phyloP scores from a whole-genome alignment of 2,329 filamentous ascomycete genomes.

The Alternaria viburni region DNA sequence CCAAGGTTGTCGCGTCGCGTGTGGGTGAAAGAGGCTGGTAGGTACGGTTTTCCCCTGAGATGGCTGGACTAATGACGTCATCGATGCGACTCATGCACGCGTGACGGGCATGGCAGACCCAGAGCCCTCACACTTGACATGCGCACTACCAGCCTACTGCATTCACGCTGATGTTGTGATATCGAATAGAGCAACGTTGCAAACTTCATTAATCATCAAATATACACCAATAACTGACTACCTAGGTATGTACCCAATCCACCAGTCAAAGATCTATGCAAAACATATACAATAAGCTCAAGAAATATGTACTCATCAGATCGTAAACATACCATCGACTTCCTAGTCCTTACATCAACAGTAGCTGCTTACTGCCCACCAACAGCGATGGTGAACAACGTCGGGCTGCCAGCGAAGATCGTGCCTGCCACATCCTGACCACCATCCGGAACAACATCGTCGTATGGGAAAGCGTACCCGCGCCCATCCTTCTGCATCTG shows the following conservation, averaged over 20 bases:
- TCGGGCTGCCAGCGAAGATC: conserved; percentile 56
- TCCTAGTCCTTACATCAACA: too few species aligned
- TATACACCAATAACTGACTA: not conserved
- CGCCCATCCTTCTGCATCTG: conserved; percentile 63
- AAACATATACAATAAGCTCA: not conserved
- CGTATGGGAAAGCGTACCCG: conserved; percentile 72
- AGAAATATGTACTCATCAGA: not conserved
- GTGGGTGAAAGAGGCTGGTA: not conserved
- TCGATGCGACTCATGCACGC: not conserved
- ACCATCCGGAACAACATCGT: conserved; percentile 68
- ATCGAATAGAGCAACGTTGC: too few species aligned
- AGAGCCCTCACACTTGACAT: not conserved
- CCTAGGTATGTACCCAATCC: not conserved
- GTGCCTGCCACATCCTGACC: conserved; percentile 62
- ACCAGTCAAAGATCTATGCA: too few species aligned
- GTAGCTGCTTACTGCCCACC: conserved; percentile 46
- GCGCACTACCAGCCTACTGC: not conserved
- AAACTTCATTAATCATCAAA: not conserved
- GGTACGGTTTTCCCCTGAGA: not conserved
- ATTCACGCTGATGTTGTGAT: too few species aligned
- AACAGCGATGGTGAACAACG: conserved; percentile 55
- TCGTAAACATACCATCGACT: not conserved
- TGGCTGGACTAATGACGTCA: not conserved
- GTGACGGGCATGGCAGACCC: not conserved
- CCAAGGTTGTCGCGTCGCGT: not conserved